A percentile compares a stretch with the other conserved stretches of the same genome.
Evolutionary conservation across 345 rosid genomes (phyloP).

Genomic region (Bretschneidera sinensis): DNA sequence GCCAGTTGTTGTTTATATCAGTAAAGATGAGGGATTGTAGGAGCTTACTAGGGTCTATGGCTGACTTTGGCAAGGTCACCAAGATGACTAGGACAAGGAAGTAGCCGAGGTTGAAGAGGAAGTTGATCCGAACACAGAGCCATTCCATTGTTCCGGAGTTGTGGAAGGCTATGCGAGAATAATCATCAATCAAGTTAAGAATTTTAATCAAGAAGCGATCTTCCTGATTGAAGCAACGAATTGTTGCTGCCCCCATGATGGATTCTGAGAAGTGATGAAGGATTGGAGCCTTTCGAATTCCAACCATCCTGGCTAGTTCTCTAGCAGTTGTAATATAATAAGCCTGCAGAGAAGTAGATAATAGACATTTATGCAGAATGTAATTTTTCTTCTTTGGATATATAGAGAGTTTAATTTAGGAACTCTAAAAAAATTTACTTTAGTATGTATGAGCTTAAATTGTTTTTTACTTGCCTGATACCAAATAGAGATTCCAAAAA

Average conservation of each 20-base stretch:
- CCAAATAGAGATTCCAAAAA: conserved; percentile 54
- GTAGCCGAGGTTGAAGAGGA: conserved; percentile 62
- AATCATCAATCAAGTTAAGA: conserved; percentile 41
- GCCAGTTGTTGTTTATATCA: no score
- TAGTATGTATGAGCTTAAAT: neutral
- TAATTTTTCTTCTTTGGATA: no score
- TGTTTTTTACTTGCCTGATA: conserved; percentile 45
- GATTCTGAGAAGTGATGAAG: conserved; percentile 73
- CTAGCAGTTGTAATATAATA: conserved; percentile 66
- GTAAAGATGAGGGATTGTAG: neutral
- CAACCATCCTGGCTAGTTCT: conserved; percentile 76
- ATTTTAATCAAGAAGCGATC: conserved; percentile 40
- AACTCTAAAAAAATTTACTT: no score
- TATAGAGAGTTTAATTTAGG: no score
- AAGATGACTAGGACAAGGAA: conserved; percentile 54
- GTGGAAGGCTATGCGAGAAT: conserved; percentile 54
- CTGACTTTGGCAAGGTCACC: conserved; percentile 56
- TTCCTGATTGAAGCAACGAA: conserved; percentile 60
- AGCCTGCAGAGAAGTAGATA: conserved; percentile 44
- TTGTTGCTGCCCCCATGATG: conserved; percentile 45
- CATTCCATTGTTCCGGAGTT: conserved; percentile 68
- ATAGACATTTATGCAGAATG: no score
- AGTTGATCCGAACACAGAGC: conserved; percentile 63
- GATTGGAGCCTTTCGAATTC: conserved; percentile 58
- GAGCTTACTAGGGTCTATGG: conserved; percentile 56